Base-by-base conservation (phyloP, 345 rosid genomes). In the Melastoma malabathricum region DNA sequence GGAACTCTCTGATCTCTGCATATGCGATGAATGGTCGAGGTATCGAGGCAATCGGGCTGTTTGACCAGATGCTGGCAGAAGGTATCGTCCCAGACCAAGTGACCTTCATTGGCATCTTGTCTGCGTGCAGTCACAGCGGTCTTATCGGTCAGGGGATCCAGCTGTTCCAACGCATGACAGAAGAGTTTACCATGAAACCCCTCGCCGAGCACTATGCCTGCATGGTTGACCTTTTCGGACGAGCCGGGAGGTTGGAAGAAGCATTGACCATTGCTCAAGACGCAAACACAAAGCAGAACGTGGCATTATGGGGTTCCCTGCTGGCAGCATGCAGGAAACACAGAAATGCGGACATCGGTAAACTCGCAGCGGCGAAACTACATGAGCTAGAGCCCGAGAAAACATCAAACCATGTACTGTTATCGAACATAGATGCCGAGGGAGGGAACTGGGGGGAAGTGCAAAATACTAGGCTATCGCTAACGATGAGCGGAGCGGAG, bases 1-100 rank as follows among this genome's bases (percentile, higher is more conserved):
- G 74, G 76, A 75, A 71, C 50, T 62, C 74, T n/a, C 48, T 75
- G 66, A 68, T 75, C 22, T 41, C 58, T 45, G 74, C 71, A 22
- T 65, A 71, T 60, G 74, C 76, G n/a, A 20, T 62, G 18, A 62
- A 68, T 59, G 73, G 80, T 31, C 50, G 15, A 18, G 76, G 72
- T 18, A 60, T 15, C 19, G 69, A 62, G 52, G 74, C 80, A 16
- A 20, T 75, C 16, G 43, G 63, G 53, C 64, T 65, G 46, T 63
- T 71, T 15, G 56, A 68, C 47, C 59, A 51, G 48, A 75, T 71
- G 80, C 34, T 39, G 15, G 58, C 3, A 17, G 23, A 52, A 58
- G 51, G 59, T 6, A 46, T 58, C 18, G 18, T n/a, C 19, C 68
- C 74, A 0, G 69, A 71, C 13, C 38, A 50, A 25, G 51, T 56